A percentile compares a stretch with the other conserved stretches of the same genome.
Evolutionary conservation across 257 asterid species (phyloP).

Genomic region (Thymus quinquecostatus): DNA sequence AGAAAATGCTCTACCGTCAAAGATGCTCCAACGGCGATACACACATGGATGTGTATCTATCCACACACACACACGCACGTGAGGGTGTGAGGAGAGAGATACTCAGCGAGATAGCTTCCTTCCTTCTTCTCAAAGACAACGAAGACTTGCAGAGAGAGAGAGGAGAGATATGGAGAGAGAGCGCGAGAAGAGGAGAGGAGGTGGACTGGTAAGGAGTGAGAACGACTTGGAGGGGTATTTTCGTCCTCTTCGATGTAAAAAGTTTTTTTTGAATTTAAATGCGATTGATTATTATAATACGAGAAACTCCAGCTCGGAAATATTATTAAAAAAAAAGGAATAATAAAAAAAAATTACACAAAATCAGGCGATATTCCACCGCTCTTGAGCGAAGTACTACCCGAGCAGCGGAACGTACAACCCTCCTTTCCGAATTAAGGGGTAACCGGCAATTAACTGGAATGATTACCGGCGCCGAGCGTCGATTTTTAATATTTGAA

Average conservation of each 20-base stretch:
- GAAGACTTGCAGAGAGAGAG: slow-evolving; percentile 45
- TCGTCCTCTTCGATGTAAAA: slow-evolving; percentile 15
- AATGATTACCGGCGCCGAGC: slow-evolving; percentile 26
- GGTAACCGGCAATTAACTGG: neutral
- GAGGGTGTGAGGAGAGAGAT: slow-evolving; percentile 31
- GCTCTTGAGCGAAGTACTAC: slow-evolving; percentile 27
- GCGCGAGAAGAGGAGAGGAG: slow-evolving; percentile 19
- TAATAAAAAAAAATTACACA: neutral
- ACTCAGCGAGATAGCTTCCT: slow-evolving; percentile 32
- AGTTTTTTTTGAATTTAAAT: slow-evolving; percentile 43
- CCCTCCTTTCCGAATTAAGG: neutral
- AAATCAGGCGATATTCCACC: slow-evolving; percentile 24
- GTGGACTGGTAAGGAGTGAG: slow-evolving; percentile 42
- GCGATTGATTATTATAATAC: slow-evolving; percentile 31
- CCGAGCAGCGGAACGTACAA: slow-evolving; percentile 4
- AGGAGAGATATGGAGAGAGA: slow-evolving; percentile 9
- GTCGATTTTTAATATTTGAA: slow-evolving; percentile 38
- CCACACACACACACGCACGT: slow-evolving; percentile 35
- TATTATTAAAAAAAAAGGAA: slow-evolving; percentile 5
- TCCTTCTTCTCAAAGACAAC: slow-evolving; percentile 65
- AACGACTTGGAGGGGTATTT: slow-evolving; percentile 34
- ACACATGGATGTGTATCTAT: slow-evolving; percentile 12
- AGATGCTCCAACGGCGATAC: slow-evolving; percentile 40
- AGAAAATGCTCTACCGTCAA: slow-evolving; percentile 35
- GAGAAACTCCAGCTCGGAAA: slow-evolving; percentile 33